Base-by-base conservation (phyloP, 163 green algal species). In the Scenedesmus sp. region DNA sequence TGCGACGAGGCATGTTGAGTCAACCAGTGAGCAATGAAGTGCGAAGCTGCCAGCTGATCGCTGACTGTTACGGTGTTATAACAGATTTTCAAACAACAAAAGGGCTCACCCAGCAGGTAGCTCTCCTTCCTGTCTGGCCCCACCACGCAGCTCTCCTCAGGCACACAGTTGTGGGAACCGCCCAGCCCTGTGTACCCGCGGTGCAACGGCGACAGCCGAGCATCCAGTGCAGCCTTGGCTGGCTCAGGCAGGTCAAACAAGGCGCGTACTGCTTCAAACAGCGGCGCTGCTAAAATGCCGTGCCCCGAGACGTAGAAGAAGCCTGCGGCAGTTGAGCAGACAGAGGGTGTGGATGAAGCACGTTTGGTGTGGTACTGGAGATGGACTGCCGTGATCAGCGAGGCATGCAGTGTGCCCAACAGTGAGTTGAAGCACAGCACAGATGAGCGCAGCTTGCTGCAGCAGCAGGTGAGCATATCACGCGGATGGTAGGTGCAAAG, bases 81-180 rank as follows among this genome's bases (percentile, higher is more conserved):
- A 56, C 83, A 55, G 10, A 18, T 7, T 20, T 16, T 34, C 10
- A 20, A n/a, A 46, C 26, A 86, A 15, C 34, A 81, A n/a, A 3
- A 34, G 26, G 46, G 59, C 83, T 67, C 57, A 89, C 84, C 84
- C 26, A 94, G 70, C 34, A 91, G 86, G 88, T 91, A 94, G 83
- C 67, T 88, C 87, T 94, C 91, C 67, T 94, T 92, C 16, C 34
- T 82, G 62, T 92, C 88, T 7, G 88, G 86, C 76, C 77, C 88
- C 59, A 60, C 59, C 3, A 57, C 15, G 18, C 26, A 34, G n/a
- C n/a, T 64, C 10, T 83, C 87, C 1, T 76, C 73, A 16, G 59
- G 60, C 20, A 77, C 64, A 46, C 88, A 92, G 77, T 88, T 92
- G 88, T 92, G 88, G 0, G 88, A 56, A 9, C 88, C 88, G 12